Conservation (phyloP, 2,329 filamentous ascomycete genomes). For the Xylaria polymorpha region DNA sequence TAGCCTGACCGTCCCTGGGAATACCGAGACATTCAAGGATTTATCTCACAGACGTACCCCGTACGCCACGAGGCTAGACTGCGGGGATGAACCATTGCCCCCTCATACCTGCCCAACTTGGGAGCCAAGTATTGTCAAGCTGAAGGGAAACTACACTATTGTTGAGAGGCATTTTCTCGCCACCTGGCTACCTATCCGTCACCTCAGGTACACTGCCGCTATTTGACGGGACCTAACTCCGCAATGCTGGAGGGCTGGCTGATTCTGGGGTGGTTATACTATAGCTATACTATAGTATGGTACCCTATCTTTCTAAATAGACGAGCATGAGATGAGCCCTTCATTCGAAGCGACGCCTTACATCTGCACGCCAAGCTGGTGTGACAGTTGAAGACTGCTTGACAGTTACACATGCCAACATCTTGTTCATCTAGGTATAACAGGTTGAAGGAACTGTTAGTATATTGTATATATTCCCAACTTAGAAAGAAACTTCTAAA, state of each 20-base stretch:
- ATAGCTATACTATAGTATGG: background rate
- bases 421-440: background rate
- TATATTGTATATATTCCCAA: background rate
- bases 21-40: conserved; percentile 15
- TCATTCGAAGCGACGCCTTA: conserved; percentile 11
- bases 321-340: conserved; percentile 13
- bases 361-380: conserved; percentile 20
- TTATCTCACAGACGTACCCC: background rate
- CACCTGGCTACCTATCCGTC: conserved; percentile 12
- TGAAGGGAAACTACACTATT: conserved; percentile 23
- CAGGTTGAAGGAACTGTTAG: background rate
- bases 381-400: background rate
- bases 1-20: background rate
- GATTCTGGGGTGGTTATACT: conserved; percentile 13
- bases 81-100: conserved; percentile 7
- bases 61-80: background rate
- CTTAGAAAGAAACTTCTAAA: conserved; percentile 1
- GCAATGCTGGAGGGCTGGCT: conserved; percentile 13
- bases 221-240: conserved; percentile 16
- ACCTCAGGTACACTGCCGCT: conserved; percentile 6
- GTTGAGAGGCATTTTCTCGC: conserved; percentile 9
- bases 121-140: conserved; percentile 15
- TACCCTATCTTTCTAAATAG: conserved; percentile 6
- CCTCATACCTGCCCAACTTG: conserved; percentile 8
- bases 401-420: background rate